Evolutionary conservation across 73 alveolate genomes (phyloP).

Genomic region (Symbiodinium pilosum): DNA sequence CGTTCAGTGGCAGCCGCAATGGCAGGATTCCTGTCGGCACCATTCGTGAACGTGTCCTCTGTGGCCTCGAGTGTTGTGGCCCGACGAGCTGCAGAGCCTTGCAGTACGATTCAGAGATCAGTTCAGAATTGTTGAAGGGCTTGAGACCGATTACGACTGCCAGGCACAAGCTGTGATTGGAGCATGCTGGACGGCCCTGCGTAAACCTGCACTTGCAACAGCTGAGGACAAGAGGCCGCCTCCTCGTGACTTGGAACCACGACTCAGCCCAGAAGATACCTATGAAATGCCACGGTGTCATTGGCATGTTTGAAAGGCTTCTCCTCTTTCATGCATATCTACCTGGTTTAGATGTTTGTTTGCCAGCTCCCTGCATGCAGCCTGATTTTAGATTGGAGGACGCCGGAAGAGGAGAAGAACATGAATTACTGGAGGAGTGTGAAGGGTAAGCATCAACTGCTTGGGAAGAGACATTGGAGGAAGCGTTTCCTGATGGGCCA

Average conservation of each 20-base stretch:
- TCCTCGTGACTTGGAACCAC: conserved; percentile 65
- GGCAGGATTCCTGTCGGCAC: conserved; percentile 1
- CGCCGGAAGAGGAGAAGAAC: conserved; percentile 71
- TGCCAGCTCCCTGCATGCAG: background rate
- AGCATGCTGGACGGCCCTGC: no score
- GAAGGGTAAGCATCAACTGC: background rate
- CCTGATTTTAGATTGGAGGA: conserved; percentile 26
- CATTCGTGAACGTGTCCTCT: conserved; percentile 11
- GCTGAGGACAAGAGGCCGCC: conserved; percentile 29
- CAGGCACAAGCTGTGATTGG: no score
- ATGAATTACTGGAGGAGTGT: conserved; percentile 45
- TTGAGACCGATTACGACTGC: no score
- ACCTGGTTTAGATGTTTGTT: background rate
- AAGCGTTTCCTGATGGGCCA: no score
- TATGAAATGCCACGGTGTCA: conserved; percentile 56
- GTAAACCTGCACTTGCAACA: no score
- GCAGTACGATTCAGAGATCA: no score
- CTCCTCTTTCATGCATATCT: background rate
- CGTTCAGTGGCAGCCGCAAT: no score
- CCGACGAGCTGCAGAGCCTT: conserved; percentile 20
- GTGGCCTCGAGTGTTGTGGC: background rate
- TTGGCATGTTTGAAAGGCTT: background rate
- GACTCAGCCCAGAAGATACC: conserved; percentile 55
- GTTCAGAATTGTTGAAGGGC: no score
- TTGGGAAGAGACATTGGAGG: background rate